Conservation (phyloP, 331 rosid genomes). For the Phaseolus coccineus region DNA sequence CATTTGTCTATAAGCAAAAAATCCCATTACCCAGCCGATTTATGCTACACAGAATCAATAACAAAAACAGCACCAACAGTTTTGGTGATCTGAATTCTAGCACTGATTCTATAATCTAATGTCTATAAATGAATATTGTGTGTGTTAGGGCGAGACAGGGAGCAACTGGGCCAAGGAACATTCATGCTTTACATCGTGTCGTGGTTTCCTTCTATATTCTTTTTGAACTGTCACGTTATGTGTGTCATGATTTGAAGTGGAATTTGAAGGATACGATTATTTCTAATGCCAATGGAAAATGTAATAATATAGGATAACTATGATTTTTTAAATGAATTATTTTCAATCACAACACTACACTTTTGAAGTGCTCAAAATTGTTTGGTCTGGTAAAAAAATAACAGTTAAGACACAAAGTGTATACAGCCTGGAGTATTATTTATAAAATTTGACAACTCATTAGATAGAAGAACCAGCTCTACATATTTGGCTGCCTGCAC, state of each 20-base stretch:
- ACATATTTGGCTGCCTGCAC: slow-evolving; percentile 7
- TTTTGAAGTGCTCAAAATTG: not conserved
- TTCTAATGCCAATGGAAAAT: not conserved
- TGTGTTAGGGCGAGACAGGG: not conserved
- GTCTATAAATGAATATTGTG: not conserved
- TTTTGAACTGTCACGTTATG: not conserved
- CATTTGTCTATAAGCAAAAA: too few species aligned
- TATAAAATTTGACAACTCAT: not conserved
- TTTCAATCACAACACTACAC: not conserved
- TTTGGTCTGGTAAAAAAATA: not conserved
- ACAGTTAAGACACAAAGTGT: not conserved
- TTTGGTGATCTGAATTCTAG: not conserved
- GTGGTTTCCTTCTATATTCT: not conserved
- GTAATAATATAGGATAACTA: not conserved
- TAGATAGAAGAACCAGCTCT: slow-evolving; percentile 34
- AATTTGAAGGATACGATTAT: not conserved
- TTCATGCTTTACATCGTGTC: not conserved
- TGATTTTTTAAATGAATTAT: not conserved
- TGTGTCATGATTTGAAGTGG: not conserved
- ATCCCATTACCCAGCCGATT: not conserved
- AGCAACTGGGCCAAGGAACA: not conserved
- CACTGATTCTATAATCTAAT: not conserved
- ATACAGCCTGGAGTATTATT: slow-evolving; percentile 1
- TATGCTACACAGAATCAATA: too few species aligned
- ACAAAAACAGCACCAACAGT: not conserved